These are phyloP conservation scores for Fragaria vesca DNA, from an alignment of 306 rosid species.

Conservation along the genomic window DNA sequence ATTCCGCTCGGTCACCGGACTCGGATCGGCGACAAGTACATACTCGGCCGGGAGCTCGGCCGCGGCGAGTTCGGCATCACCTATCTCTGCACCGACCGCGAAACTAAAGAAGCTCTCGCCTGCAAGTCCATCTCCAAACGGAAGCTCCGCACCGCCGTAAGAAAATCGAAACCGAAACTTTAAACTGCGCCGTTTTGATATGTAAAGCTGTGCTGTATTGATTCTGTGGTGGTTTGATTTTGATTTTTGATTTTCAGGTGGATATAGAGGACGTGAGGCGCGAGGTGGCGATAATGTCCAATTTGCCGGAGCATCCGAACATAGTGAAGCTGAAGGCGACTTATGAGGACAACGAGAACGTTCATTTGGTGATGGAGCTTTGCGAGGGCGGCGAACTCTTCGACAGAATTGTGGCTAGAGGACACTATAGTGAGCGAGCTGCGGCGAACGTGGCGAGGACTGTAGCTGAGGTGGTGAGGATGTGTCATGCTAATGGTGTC, in stretches of 20 bases:
- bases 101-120: slow-evolving; percentile 76
- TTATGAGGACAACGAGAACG: slow-evolving; percentile 75
- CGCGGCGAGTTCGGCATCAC: slow-evolving; percentile 99
- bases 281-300: slow-evolving; percentile 85
- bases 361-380: slow-evolving; percentile 88
- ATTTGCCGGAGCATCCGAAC: slow-evolving; percentile 74
- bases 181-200: neutral
- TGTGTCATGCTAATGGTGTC: slow-evolving; percentile 83
- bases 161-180: neutral
- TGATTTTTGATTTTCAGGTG: slow-evolving; percentile 21
- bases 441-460: slow-evolving; percentile 79
- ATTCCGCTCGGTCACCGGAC: slow-evolving; percentile 64
- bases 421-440: slow-evolving; percentile 81
- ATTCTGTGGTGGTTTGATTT: neutral
- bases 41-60: slow-evolving; percentile 87
- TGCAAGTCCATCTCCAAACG: slow-evolving; percentile 94
- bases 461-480: slow-evolving; percentile 73
- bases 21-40: slow-evolving; percentile 80
- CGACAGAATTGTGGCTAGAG: slow-evolving; percentile 83
- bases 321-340: slow-evolving; percentile 69
- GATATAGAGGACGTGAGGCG: slow-evolving; percentile 82
- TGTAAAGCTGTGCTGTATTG: too few species aligned
- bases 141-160: slow-evolving; percentile 72
- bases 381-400: slow-evolving; percentile 83
- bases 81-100: slow-evolving; percentile 84